Base-by-base conservation (phyloP, 768 basidiomycete genomes). In the Boletus subcaerulescens region DNA sequence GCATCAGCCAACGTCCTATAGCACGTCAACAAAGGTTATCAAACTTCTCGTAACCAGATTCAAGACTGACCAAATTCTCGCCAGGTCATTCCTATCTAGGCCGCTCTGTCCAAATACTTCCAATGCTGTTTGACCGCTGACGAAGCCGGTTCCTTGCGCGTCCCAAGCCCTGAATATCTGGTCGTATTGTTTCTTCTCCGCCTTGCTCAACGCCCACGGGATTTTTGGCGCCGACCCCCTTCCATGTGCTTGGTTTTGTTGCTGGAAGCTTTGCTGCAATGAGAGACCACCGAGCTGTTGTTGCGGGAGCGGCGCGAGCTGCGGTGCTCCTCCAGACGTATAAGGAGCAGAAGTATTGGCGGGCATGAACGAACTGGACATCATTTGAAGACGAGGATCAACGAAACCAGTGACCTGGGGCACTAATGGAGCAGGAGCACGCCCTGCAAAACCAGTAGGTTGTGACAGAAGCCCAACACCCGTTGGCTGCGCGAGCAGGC, bases 131-230 rank as follows among this genome's bases (percentile, higher is more conserved):
- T 80, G 74, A 26, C 97, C 95, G 45, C 73, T 82, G 65, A 99
- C 91, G 71, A 95, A 98, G 0, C 94, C 93, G 0, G 84, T 83
- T 9, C 79, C 77, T 39, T 82, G 78, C 0, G 84, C 72, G 67
- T 98, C 96, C 97, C 97, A 99, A n/a, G 91, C 88, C 55, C 96
- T 79, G 75, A 99, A 99, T 64, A 98, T 95, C 64, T 89, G 82
- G 68, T 98, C 92, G 64, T 98, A 99, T 60, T 87, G 88, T 77
- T 97, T 96, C 80, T 95, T 95, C 77, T 99, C 97, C 6, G 83
- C 80, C 70, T 90, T 89, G 5, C 84, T 84, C 50, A 98, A 74
- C 0, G 86, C 82, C 97, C 97, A 99, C 0, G 92, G 84, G 38
- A 97, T 77, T 63, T 82, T 84, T 29, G 85, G 86, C 15, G 82